Evolutionary conservation across 805 yeast genomes (phyloP).

Genomic region (Kazachstania africana): DNA sequence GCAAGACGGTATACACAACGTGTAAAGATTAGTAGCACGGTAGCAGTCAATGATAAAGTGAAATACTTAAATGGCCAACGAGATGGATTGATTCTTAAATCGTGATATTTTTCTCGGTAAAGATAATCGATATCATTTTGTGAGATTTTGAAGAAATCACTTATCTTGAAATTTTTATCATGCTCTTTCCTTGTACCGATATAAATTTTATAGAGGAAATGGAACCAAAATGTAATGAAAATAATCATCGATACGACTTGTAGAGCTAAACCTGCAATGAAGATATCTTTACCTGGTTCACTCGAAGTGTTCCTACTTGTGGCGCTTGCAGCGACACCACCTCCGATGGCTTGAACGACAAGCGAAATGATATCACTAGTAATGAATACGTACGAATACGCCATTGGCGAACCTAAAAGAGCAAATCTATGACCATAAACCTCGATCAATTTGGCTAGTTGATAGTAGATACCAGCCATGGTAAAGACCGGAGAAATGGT

Average conservation of each 20-base stretch:
- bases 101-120: slow-evolving; percentile 18
- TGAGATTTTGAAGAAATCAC: slow-evolving; percentile 8
- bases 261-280: slow-evolving; percentile 69
- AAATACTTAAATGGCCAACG: slow-evolving; percentile 30
- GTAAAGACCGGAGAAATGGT: slow-evolving; percentile 76
- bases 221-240: slow-evolving; percentile 40
- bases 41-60: slow-evolving; percentile 34
- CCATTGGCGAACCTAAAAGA: slow-evolving; percentile 24
- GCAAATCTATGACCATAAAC: slow-evolving; percentile 49
- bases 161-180: slow-evolving; percentile 8
- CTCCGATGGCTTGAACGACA: slow-evolving; percentile 63
- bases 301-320: slow-evolving; percentile 20
- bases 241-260: slow-evolving; percentile 62
- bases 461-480: slow-evolving; percentile 73
- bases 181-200: slow-evolving; percentile 18
- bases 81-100: slow-evolving; percentile 20
- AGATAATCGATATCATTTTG: slow-evolving; percentile 14
- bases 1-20: slow-evolving; percentile 65
- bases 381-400: slow-evolving; percentile 47
- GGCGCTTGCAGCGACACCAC: slow-evolving; percentile 53
- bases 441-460: slow-evolving; percentile 54
- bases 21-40: slow-evolving; percentile 44
- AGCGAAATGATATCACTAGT: slow-evolving; percentile 53
- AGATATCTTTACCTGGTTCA: slow-evolving; percentile 27
- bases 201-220: slow-evolving; percentile 34